These are phyloP conservation scores for Tuber umbilicatum DNA, from an alignment of 495 filamentous ascomycete species.

Conservation along the genomic window DNA sequence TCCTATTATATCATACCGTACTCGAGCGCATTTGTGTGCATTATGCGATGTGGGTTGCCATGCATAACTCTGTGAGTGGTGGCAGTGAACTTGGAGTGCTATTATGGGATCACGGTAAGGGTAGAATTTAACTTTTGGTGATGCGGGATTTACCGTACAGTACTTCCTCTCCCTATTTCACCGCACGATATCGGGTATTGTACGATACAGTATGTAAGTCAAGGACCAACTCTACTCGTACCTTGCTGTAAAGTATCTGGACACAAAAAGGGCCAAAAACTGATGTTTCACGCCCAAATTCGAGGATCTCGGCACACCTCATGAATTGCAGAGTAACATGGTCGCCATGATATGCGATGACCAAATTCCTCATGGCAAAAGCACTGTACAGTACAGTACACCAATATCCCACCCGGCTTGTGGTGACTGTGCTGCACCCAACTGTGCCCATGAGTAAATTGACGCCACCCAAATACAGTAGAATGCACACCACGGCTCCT, in stretches of 20 bases:
- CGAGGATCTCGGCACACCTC: too few species aligned
- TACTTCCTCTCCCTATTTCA: neutral
- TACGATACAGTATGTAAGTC: neutral
- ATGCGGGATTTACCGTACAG: neutral
- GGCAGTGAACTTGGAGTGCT: neutral
- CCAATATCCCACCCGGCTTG: neutral
- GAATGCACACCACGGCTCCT: neutral
- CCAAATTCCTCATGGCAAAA: neutral
- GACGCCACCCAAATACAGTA: neutral
- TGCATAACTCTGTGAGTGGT: neutral
- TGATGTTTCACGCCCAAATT: too few species aligned
- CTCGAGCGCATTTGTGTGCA: too few species aligned
- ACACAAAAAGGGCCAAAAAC: too few species aligned
- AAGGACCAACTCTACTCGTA: neutral
- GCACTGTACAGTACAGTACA: neutral
- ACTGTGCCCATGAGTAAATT: neutral
- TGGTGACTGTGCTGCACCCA: neutral
- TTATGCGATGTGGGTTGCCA: neutral
- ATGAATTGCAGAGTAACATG: neutral
- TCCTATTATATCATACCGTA: too few species aligned
- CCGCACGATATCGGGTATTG: neutral
- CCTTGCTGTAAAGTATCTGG: too few species aligned
- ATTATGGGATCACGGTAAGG: neutral
- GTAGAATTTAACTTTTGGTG: neutral
- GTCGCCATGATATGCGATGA: neutral